Evolutionary conservation across 768 basidiomycete genomes (phyloP), one percentile per base, ranked within the genome.

Genomic region (Amanita fuliginea): DNA sequence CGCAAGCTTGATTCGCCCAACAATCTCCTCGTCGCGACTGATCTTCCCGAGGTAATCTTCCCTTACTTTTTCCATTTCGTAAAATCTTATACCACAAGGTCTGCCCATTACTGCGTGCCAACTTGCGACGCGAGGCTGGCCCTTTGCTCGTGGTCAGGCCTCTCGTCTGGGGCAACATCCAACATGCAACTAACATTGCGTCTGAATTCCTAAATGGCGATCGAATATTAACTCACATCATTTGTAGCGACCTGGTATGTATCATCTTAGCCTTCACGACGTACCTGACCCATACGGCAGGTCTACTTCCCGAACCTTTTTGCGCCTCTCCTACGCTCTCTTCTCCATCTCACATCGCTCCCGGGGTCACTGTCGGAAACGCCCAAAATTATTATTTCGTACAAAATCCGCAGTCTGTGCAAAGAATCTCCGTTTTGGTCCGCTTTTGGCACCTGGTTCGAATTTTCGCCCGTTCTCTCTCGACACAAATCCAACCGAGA

Each of bases 221-320:
- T 19, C 55, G 57, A 11, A 30, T 55, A 26, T 57, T 78, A 46
- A 83, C 81, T 1, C 85, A 88, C 58, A 74, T 93, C 40, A 61
- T 91, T 18, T 87, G 88, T 63, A 91, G 90, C 60, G 89, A 92
- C 64, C 73, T 93, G 48, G 88, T 88, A 66, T 59, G 80, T 73
- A 35, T 21, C 11, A 46, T 14, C 33, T 18, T 2, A n/a, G 13
- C 21, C 3, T 24, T 16, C 21, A 19, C 19, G 18, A 2, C 11
- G 14, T 8, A 16, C 30, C 44, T 19, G n/a, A 26, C 24, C 24
- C 21, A 34, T 7, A n/a, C 19, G 91, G 84, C 13, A 92, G 85
- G 77, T 94, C 10, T 94, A 94, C 64, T 93, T 93, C 58, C 86
- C 87, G 0, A 78, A 86, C 51, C 75, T 94, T 1, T 71, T 89